Evolutionary conservation across 345 rosid species (phyloP).

Genomic region (Chamaenerion angustifolium): DNA sequence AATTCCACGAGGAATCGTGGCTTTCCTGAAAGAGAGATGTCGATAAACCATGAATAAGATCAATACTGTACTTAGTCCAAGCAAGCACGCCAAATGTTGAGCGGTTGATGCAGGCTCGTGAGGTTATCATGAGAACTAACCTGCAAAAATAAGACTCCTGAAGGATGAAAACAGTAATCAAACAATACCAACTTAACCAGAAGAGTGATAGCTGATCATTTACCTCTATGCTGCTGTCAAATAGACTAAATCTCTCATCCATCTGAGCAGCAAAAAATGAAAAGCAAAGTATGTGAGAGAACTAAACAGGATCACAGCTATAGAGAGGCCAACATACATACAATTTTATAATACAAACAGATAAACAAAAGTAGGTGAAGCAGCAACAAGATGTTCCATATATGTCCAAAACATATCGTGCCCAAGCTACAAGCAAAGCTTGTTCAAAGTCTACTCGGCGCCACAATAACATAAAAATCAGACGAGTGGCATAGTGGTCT

Average conservation of each 20-base stretch:
- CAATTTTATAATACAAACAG: too few species aligned
- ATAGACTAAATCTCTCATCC: constrained; percentile 54
- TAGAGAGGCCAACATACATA: too few species aligned
- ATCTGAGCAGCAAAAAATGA: constrained; percentile 28
- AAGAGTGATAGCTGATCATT: too few species aligned
- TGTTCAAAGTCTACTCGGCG: too few species aligned
- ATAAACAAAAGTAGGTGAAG: too few species aligned
- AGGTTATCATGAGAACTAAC: background rate
- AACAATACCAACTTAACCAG: too few species aligned
- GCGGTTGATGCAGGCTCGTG: background rate
- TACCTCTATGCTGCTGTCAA: constrained; percentile 12
- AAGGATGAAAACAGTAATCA: constrained; percentile 26
- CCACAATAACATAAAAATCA: too few species aligned
- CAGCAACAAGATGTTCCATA: too few species aligned
- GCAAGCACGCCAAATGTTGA: background rate
- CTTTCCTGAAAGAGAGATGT: constrained; percentile 26
- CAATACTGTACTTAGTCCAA: background rate
- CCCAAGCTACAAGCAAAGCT: too few species aligned
- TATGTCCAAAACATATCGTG: too few species aligned
- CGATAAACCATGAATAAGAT: background rate
- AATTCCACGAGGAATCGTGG: constrained; percentile 24
- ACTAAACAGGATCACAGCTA: background rate
- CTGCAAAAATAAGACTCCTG: constrained; percentile 5
- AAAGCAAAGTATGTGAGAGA: background rate
- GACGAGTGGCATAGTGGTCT: background rate